Percentiles rank a stretch among this genome's conserved stretches.
Evolutionary conservation across 2,329 filamentous ascomycete species (phyloP).

Genomic region (Daldinia sp.): DNA sequence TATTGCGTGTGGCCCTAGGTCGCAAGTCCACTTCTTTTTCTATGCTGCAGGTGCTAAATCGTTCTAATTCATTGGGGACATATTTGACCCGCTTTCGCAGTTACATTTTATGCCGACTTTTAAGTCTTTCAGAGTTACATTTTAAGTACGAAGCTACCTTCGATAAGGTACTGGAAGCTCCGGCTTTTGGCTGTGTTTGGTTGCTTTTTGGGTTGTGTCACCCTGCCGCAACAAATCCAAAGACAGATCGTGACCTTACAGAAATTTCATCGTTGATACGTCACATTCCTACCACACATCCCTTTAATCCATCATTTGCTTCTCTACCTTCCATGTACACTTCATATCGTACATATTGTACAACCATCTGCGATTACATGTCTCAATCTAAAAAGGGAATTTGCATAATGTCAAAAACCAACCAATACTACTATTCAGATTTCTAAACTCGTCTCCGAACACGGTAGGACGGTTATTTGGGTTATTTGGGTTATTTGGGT

Average conservation of each 20-base stretch:
- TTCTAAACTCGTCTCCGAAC: slow-evolving; percentile 30
- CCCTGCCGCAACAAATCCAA: slow-evolving; percentile 27
- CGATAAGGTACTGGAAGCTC: slow-evolving; percentile 27
- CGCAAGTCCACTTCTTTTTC: neutral
- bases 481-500: slow-evolving; percentile 16
- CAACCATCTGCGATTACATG: slow-evolving; percentile 8
- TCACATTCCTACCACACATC: slow-evolving; percentile 36
- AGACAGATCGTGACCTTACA: slow-evolving; percentile 36
- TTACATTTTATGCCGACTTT: slow-evolving; percentile 32
- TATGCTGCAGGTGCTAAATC: slow-evolving; percentile 1
- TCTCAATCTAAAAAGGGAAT: slow-evolving; percentile 18
- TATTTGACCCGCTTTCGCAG: slow-evolving; percentile 32
- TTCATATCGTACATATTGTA: neutral
- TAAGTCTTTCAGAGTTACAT: slow-evolving; percentile 22
- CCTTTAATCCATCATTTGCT: too few relatives aligned
- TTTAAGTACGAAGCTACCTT: slow-evolving; percentile 30
- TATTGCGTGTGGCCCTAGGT: slow-evolving; percentile 2
- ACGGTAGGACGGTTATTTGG: slow-evolving; percentile 14
- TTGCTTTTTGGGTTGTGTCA: slow-evolving; percentile 13
- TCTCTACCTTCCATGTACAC: too few relatives aligned
- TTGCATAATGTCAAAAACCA: slow-evolving; percentile 20
- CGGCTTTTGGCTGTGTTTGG: slow-evolving; percentile 7
- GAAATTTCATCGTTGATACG: slow-evolving; percentile 33
- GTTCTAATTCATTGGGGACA: slow-evolving; percentile 15
- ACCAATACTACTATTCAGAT: slow-evolving; percentile 27